Evolutionary conservation across 2,329 filamentous ascomycete species (phyloP), one percentile per base, ranked within the genome.

Genomic region (Coniosporium uncinatum): DNA sequence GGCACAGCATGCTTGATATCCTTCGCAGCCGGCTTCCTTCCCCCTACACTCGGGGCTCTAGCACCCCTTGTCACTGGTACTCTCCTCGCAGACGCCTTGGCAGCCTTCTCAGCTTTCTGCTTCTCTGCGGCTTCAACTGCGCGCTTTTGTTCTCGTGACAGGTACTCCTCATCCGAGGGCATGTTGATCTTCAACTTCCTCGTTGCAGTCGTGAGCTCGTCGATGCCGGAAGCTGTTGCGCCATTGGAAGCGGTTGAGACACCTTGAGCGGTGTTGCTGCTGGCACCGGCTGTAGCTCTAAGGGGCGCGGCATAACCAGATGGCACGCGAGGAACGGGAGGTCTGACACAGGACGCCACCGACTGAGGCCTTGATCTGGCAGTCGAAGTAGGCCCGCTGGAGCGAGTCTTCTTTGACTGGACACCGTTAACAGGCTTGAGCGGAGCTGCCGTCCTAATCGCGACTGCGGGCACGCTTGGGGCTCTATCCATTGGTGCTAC

Each of bases 351-450:
- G 8, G 24, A 8, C 8, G 24, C n/a, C n/a, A n/a, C 8, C 8
- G 24, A 29, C 24, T 29, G 8, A 8, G 24, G 8, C 8, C 8
- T 8, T 8, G 16, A 8, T 11, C 33, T 17, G 33, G 33, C 18
- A 17, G 33, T 35, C 11, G 8, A 11, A 17, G 6, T 35, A 17
- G 69, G 57, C 1, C 62, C 55, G 2, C 67, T 53, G n/a, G 66
- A 67, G 39, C 82, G 74, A 3, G 73, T 69, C 60, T 84, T 88
- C 53, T 78, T 85, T 4, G 76, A 66, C 8, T 70, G 64, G 8
- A 80, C 59, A 36, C 63, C 61, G 21, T 29, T 29, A n/a, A 29
- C 24, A 8, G 24, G 24, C 24, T 29, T 29, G 24, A 29, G 8
- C 8, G 24, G 24, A 8, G 24, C 24, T 8, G 24, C 24, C 24